A percentile compares a stretch with the other conserved stretches of the same genome.
These are phyloP conservation scores for Marchantia paleacea DNA, from an alignment of 225 moss, liverwort and hornwort genomes.

Conservation along the genomic window DNA sequence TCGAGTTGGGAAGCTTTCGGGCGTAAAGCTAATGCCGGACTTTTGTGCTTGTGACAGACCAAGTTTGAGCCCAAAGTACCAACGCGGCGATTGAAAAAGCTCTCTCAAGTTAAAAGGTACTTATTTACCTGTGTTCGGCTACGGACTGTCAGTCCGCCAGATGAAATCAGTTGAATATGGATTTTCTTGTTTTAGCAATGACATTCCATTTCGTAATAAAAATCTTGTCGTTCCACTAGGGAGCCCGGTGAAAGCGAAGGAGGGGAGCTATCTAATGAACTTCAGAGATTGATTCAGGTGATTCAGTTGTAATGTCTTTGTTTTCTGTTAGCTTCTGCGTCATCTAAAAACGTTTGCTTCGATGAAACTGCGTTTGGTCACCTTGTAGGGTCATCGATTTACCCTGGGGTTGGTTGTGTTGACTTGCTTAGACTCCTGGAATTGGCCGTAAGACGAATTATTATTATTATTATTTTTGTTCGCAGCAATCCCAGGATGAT, in stretches of 20 bases:
- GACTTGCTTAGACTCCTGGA: too few relatives aligned
- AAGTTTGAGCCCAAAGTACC: conserved; percentile 75
- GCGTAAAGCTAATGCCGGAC: background rate
- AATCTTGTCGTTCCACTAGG: background rate
- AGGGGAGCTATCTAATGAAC: conserved; percentile 53
- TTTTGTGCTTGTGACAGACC: background rate
- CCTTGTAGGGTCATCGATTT: background rate
- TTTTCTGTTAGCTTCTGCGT: background rate
- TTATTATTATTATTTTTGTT: background rate
- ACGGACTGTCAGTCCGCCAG: background rate
- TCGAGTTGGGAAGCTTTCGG: background rate
- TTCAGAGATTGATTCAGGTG: conserved; percentile 62
- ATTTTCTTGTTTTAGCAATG: background rate
- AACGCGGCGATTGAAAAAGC: conserved; percentile 66
- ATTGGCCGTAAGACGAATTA: background rate
- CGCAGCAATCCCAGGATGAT: conserved; percentile 64
- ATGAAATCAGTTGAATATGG: background rate
- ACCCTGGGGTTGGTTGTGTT: too few relatives aligned
- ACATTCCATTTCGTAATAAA: background rate
- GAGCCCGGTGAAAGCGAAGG: conserved; percentile 37
- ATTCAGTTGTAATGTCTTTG: background rate
- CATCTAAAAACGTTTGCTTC: background rate
- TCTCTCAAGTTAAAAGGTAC: conserved; percentile 39
- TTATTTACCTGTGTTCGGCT: background rate
- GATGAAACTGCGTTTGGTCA: background rate